phyloP scores from a whole-genome alignment of 1,284 basidiomycete genomes.

The Heterobasidion irregulare region DNA sequence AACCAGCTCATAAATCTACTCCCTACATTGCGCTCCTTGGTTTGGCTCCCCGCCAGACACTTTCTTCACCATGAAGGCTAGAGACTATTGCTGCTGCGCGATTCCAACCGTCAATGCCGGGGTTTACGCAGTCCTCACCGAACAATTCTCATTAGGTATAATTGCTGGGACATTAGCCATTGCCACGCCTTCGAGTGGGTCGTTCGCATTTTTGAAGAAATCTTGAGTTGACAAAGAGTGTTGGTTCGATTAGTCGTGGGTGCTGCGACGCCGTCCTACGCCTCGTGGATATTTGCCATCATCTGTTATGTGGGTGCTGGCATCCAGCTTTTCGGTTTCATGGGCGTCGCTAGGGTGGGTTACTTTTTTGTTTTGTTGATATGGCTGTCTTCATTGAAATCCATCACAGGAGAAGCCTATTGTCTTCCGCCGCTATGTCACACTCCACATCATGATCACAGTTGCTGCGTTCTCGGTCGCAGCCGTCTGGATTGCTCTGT shows the following conservation, averaged over 20 bases:
- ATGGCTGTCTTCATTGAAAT: neutral
- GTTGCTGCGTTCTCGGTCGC: slow-evolving; percentile 64
- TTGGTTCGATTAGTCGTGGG: slow-evolving; percentile 61
- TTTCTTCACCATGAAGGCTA: slow-evolving; percentile 37
- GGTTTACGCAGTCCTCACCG: slow-evolving; percentile 71
- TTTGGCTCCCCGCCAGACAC: no score
- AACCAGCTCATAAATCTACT: no score
- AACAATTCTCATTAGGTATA: slow-evolving; percentile 67
- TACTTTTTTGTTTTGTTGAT: neutral
- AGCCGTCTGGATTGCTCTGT: slow-evolving; percentile 75
- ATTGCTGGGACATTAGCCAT: slow-evolving; percentile 73
- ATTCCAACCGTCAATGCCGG: slow-evolving; percentile 83
- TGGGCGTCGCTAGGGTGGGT: slow-evolving; percentile 71
- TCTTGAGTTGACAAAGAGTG: neutral
- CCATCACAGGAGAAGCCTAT: slow-evolving; percentile 63
- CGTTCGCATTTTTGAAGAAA: neutral
- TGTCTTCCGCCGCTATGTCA: slow-evolving; percentile 69
- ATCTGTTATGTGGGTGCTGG: slow-evolving; percentile 68
- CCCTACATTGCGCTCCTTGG: no score
- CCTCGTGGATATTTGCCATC: slow-evolving; percentile 66
- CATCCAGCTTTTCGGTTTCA: slow-evolving; percentile 73
- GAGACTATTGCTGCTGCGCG: slow-evolving; percentile 78
- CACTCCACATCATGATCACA: slow-evolving; percentile 53
- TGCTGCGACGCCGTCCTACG: slow-evolving; percentile 68
- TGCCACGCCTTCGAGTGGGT: slow-evolving; percentile 72